Conservation (phyloP, 2,329 filamentous ascomycete species). For the Cadophora sp. region DNA sequence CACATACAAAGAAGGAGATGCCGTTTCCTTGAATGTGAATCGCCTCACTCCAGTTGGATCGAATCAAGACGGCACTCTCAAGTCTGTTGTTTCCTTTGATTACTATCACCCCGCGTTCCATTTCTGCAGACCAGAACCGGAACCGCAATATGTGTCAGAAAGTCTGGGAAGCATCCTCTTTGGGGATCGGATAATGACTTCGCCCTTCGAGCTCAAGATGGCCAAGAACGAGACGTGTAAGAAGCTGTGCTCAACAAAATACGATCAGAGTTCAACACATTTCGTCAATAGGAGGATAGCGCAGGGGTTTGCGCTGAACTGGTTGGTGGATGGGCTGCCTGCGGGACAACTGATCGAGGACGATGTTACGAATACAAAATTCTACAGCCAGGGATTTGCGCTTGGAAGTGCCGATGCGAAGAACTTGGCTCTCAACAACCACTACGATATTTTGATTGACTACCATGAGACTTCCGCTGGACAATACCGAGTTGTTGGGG, state of each 20-base stretch:
- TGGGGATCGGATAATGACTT: conserved; percentile 96
- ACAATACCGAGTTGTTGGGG: conserved; percentile 88
- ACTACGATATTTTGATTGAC: conserved; percentile 93
- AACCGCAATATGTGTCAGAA: conserved; percentile 82
- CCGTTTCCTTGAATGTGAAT: conserved; percentile 90
- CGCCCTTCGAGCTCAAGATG: conserved; percentile 90
- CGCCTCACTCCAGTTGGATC: conserved; percentile 86
- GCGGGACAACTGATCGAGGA: conserved; percentile 86
- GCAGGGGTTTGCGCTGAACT: conserved; percentile 91
- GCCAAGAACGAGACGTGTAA: conserved; percentile 87
- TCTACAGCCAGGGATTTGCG: conserved; percentile 91
- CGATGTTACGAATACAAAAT: conserved; percentile 75
- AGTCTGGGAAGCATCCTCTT: conserved; percentile 96
- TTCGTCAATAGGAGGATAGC: conserved; percentile 86
- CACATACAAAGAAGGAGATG: conserved; percentile 81
- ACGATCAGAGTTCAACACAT: conserved; percentile 68
- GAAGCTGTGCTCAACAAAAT: conserved; percentile 73
- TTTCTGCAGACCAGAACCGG: conserved; percentile 83
- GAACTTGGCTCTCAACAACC: conserved; percentile 79
- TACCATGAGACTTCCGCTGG: conserved; percentile 80
- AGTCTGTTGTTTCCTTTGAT: conserved; percentile 94
- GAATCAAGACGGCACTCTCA: conserved; percentile 77
- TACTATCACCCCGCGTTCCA: conserved; percentile 91
- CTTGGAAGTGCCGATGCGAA: conserved; percentile 68
- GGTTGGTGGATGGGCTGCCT: conserved; percentile 92